A percentile compares a stretch with the other conserved stretches of the same genome.
These are phyloP conservation scores for Penicillium paxilli DNA, from an alignment of 495 filamentous ascomycete genomes.

Conservation along the genomic window DNA sequence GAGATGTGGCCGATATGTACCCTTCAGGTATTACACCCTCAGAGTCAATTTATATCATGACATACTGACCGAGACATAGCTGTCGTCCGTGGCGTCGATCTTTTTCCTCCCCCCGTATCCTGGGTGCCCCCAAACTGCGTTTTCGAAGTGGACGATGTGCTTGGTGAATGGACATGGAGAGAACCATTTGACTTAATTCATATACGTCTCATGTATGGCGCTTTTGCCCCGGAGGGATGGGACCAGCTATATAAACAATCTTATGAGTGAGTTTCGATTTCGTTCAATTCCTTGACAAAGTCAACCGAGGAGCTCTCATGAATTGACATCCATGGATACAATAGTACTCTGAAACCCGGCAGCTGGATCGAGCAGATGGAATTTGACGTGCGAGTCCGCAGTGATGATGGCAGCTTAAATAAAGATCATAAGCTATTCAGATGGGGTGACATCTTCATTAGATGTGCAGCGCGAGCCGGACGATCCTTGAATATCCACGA, in stretches of 20 bases:
- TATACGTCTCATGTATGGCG: slow-evolving; percentile 11
- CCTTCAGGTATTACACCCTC: neutral
- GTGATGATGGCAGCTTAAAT: slow-evolving; percentile 39
- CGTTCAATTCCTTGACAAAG: neutral
- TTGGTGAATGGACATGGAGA: slow-evolving; percentile 21
- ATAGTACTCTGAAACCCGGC: slow-evolving; percentile 27
- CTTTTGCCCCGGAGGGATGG: slow-evolving; percentile 18
- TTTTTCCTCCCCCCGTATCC: slow-evolving; percentile 5
- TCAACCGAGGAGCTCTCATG: neutral
- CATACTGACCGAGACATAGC: neutral
- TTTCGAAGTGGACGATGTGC: slow-evolving; percentile 25
- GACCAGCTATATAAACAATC: slow-evolving; percentile 19
- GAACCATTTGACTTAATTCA: slow-evolving; percentile 30
- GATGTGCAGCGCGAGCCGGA: neutral
- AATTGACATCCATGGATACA: neutral
- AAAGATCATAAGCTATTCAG: neutral
- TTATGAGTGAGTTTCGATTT: slow-evolving; percentile 6
- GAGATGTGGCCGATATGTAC: slow-evolving; percentile 10
- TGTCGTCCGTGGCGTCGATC: slow-evolving; percentile 10
- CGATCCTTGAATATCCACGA: neutral
- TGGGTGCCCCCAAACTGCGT: slow-evolving; percentile 23
- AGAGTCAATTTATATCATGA: neutral
- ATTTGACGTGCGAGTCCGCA: slow-evolving; percentile 30
- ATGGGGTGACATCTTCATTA: neutral
- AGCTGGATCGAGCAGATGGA: slow-evolving; percentile 57